Evolutionary conservation across 2,329 filamentous ascomycete species (phyloP).

Genomic region (Phialemoniopsis sp.): DNA sequence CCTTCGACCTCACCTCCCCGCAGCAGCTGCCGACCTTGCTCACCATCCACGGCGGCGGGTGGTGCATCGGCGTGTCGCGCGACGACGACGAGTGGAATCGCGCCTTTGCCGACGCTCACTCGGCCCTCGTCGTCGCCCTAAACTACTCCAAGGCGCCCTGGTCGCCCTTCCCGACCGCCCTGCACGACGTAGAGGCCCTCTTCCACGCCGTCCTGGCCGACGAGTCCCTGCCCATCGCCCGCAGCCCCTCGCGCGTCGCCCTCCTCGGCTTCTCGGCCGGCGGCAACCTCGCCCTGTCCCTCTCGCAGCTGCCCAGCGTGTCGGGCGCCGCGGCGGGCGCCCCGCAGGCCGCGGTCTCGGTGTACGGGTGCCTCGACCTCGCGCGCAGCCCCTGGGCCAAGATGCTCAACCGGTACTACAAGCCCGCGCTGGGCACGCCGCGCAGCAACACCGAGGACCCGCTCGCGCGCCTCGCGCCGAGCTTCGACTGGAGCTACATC

Average conservation of each 20-base stretch:
- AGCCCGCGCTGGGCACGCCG: conserved; percentile 20
- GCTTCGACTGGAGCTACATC: conserved; percentile 38
- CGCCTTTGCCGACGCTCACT: conserved; percentile 30
- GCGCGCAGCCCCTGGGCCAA: conserved; percentile 21
- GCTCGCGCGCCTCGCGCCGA: conserved; percentile 16
- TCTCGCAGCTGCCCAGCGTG: conserved; percentile 31
- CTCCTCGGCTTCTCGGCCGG: conserved; percentile 46
- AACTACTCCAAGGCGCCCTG: conserved; percentile 43
- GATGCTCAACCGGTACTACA: conserved; percentile 25
- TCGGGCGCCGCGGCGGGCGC: conserved; percentile 7
- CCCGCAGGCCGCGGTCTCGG: conserved; percentile 28
- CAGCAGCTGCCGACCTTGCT: conserved; percentile 35
- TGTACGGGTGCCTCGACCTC: conserved; percentile 40
- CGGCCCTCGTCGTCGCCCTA: conserved; percentile 40
- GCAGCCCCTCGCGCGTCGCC: conserved; percentile 21
- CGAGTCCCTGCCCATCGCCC: conserved; percentile 37
- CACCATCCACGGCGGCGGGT: conserved; percentile 47
- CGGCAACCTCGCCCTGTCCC: conserved; percentile 39
- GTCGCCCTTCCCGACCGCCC: conserved; percentile 34
- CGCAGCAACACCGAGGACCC: conserved; percentile 18
- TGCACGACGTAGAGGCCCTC: conserved; percentile 39
- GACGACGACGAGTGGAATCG: conserved; percentile 43
- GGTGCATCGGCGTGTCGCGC: conserved; percentile 33
- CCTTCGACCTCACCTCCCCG: conserved; percentile 21
- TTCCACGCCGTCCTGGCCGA: conserved; percentile 35